A percentile compares a stretch with the other conserved stretches of the same genome.
Evolutionary conservation across 495 filamentous ascomycete species (phyloP).

Genomic region (Aspergillus sclerotioniger): DNA sequence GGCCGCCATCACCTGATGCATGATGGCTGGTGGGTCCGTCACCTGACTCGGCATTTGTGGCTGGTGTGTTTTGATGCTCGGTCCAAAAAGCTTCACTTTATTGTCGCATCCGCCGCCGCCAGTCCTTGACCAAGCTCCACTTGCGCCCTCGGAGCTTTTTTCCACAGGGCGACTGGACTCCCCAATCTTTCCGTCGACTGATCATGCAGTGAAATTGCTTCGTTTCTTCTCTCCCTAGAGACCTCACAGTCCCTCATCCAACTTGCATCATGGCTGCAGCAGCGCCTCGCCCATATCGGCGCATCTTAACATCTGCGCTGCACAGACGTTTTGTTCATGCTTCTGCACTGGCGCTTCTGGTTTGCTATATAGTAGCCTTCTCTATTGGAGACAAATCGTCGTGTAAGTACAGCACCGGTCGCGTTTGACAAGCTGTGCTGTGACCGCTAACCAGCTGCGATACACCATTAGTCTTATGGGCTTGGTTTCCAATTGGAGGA

Average conservation of each 20-base stretch:
- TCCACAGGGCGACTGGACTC: constrained; percentile 2
- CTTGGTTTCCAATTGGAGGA: constrained; percentile 78
- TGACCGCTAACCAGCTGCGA: constrained; percentile 11
- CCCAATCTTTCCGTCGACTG: constrained; percentile 18
- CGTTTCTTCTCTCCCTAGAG: constrained; percentile 24
- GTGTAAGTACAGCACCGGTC: constrained; percentile 46
- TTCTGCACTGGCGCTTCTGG: constrained; percentile 58
- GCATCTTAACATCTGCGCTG: constrained; percentile 84
- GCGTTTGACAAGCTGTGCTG: constrained; percentile 1
- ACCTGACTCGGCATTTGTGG: constrained; percentile 32
- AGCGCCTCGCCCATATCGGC: constrained; percentile 66
- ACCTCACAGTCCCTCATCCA: constrained; percentile 27
- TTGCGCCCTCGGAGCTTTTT: not conserved
- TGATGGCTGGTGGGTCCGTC: constrained; percentile 5
- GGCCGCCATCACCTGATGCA: constrained; percentile 38
- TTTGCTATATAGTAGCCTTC: constrained; percentile 75
- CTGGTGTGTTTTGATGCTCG: constrained; percentile 45
- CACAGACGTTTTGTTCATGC: constrained; percentile 83
- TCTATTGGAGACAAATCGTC: constrained; percentile 68
- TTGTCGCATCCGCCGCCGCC: constrained; percentile 17
- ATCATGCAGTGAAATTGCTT: constrained; percentile 37
- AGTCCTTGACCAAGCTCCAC: constrained; percentile 3
- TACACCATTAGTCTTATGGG: constrained; percentile 64
- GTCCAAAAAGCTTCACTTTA: constrained; percentile 26
- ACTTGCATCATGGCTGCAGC: constrained; percentile 46